Evolutionary conservation across 495 filamentous ascomycete species (phyloP), one percentile per base, ranked within the genome.

Genomic region (Talaromyces wortmannii): DNA sequence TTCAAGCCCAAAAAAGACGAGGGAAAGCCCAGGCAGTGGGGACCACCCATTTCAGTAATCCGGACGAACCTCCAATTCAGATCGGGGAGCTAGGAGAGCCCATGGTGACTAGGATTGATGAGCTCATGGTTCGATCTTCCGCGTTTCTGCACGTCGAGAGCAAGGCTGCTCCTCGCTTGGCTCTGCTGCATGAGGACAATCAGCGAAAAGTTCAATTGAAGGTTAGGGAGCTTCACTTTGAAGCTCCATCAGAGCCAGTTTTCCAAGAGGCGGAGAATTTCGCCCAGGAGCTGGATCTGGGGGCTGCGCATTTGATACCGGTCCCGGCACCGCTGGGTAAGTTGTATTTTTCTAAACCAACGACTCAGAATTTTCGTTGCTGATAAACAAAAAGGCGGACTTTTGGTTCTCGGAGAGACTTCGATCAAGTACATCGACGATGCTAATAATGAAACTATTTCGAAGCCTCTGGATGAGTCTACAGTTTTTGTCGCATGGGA

Each of bases 401-500:
- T 96, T 11, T 77, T 98, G 42, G 81, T 97, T 4, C 77, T 97
- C 11, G 90, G 91, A 7, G 91, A 96, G 65, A 91, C 88, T 2
- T 83, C 81, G 7, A 82, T 98, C 57, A 78, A 84, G 13, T 97
- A 97, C 67, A 82, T 92, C 48, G 84, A 90, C 57, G 87, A 88
- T 58, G 78, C 75, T 52, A 74, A 82, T 30, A 87, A 83, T 16
- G 78, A 87, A 65, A 72, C 79, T 18, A 76, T 76, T 17, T 80
- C 84, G 17, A 74, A 83, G 0, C 63, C 75, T 2, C 69, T 98
- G 4, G 75, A 83, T 3, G 85, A 92, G 53, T 77, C 89, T 0
- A 89, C 84, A 3, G 83, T 92, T 36, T 97, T 94, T 59, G 86
- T 91, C 30, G 82, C 90, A 13, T 99, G 95, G 95, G 85, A 86